Percentiles rank a stretch among this genome's conserved stretches.
These are phyloP conservation scores for Thelephora terrestris DNA, from an alignment of 1,284 basidiomycete species.

Conservation along the genomic window DNA sequence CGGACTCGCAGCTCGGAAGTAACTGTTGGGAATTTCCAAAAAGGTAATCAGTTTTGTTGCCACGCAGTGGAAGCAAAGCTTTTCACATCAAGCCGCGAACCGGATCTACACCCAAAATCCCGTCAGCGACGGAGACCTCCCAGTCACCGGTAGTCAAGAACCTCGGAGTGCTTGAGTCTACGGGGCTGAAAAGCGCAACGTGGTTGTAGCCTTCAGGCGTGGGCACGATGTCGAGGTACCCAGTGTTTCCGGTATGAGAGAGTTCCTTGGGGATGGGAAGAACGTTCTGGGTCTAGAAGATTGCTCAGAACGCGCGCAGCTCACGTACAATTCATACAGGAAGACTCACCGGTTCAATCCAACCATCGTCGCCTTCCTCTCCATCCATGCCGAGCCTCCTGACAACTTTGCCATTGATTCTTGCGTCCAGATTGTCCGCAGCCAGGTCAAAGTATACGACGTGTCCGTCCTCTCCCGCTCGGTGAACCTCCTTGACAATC, in stretches of 20 bases:
- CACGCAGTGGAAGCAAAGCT: constrained; percentile 20
- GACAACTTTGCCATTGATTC: constrained; percentile 44
- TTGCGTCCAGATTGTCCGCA: constrained; percentile 12
- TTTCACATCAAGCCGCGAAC: constrained; percentile 58
- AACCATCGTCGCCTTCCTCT: constrained; percentile 84
- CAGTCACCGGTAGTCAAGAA: constrained; percentile 84
- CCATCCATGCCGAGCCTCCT: constrained; percentile 69
- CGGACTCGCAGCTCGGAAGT: constrained; percentile 82
- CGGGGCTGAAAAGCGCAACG: constrained; percentile 79
- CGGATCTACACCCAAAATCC: constrained; percentile 65
- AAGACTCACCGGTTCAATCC: constrained; percentile 71
- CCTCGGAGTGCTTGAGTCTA: constrained; percentile 52
- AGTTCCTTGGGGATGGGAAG: constrained; percentile 40
- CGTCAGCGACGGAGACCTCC: constrained; percentile 72
- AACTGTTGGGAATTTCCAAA: constrained; percentile 35
- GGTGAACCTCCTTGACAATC: constrained; percentile 80
- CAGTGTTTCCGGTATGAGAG: constrained; percentile 33
- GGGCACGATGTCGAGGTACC: constrained; percentile 86
- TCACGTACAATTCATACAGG: background rate
- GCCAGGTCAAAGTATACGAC: constrained; percentile 66
- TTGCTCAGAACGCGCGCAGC: constrained; percentile 2
- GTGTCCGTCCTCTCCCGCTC: constrained; percentile 70
- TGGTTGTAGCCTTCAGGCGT: constrained; percentile 76
- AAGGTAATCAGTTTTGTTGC: background rate
- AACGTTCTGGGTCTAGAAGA: constrained; percentile 47